Evolutionary conservation across 768 basidiomycete genomes (phyloP), one percentile per base, ranked within the genome.

Genomic region (Mycena rosella): DNA sequence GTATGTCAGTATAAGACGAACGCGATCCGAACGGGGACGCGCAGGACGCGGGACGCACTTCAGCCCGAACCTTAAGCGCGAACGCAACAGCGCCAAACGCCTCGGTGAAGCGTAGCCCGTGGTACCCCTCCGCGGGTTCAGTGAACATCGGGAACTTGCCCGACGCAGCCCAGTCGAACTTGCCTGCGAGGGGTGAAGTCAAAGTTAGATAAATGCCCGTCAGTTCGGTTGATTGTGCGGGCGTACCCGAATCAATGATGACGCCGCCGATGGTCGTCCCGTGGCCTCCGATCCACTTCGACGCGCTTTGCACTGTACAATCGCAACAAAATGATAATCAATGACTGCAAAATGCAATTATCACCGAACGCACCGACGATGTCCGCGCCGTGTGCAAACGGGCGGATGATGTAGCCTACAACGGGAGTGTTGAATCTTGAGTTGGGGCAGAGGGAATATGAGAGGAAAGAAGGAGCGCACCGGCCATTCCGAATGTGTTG

Each of bases 401-500:
- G 75, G 14, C 69, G 53, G 2, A 70, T 57, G 20, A 75, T 49
- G 36, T 47, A 59, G 2, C 57, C 57, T 59, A 6, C 20, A 20
- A 29, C 14, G 38, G 17, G 5, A 40, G 5, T 6, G 11, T 6
- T 6, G 32, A 34, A 34, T 34, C 11, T 34, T 5, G 11, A 55
- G 18, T 6, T 30, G 15, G n/a, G 1, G 8, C n/a, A 52, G 20
- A 20, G 32, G 2, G 7, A 6, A 10, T 17, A 8, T 32, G 30
- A 52, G 2, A n/a, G n/a, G 32, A 20, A 2, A 32, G 7, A 22
- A 14, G 10, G 17, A 34, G 11, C 32, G 85, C 86, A 15, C 88
- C 88, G 57, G 88, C 88, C 72, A 84, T 84, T 49, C 86, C 88
- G 63, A 89, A 87, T 1, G 87, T 89, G 72, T 89, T 90, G 70